Evolutionary conservation across 202 grass and related monocot species (phyloP), one percentile per base, ranked within the genome.

Genomic region (Saccharum hybrid): DNA sequence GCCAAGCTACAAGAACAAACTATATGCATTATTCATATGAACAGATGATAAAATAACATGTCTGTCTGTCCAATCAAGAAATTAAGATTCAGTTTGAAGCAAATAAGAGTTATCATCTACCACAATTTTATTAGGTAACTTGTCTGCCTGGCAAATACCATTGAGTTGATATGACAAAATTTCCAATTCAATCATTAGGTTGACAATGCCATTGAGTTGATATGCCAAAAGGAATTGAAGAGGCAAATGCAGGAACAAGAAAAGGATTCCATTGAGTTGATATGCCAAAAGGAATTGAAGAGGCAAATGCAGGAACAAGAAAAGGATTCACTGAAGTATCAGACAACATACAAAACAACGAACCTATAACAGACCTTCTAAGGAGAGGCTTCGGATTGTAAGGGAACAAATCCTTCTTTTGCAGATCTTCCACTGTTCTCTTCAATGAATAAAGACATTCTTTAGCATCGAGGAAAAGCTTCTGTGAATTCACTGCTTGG

Each of bases 351-450:
- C 16, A 10, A 14, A 51, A 71, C 28, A 28, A 28, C 28, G 28
- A 28, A 21, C 6, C 28, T 23, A 37, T n/a, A 14, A 81, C 85
- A 10, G 21, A 98, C 96, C 96, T 93, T 91, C 57, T 91, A 75
- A 93, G 83, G 52, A 98, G 89, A 82, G 92, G 85, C 62, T 86
- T 93, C 31, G 91, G 92, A 15, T 95, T 95, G 80, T 98, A 98
- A 80, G 92, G 96, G 88, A 98, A 95, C 73, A 95, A 87, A 77
- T 78, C 77, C 78, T 98, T 95, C 78, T 78, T 85, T 71, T 93
- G 77, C 70, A 95, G 85, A 86, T 95, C 89, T 71, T 93, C 91
- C 67, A 95, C 15, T 65, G 85, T 94, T 72, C 83, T 93, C 78
- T 91, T 98, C 70, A 98, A 87, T 66, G 85, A 91, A 88, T 94